phyloP scores from a whole-genome alignment of 1,139 yeast species.

The Hansenula anomala region DNA sequence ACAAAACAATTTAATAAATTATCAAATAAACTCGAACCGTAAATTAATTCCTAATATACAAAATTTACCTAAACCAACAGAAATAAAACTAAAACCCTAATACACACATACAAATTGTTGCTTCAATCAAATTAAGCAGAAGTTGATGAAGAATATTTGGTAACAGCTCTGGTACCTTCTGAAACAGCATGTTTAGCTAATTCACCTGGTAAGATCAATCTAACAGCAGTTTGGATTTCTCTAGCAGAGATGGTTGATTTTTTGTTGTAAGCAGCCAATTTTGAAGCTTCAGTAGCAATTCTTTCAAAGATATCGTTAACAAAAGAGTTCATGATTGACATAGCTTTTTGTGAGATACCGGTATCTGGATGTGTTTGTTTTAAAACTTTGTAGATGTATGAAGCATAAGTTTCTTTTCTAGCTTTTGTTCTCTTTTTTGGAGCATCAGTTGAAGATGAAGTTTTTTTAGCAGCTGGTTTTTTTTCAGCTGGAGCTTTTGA shows the following conservation, averaged over 20 bases:
- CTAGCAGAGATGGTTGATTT: conserved; percentile 98
- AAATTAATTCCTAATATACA: conserved; percentile 24
- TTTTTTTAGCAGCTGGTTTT: conserved; percentile 90
- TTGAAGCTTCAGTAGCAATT: conserved; percentile 97
- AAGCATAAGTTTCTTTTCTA: conserved; percentile 98
- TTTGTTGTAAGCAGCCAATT: conserved; percentile 99
- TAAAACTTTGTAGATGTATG: conserved; percentile 97
- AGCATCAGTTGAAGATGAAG: conserved; percentile 67
- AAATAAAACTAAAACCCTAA: conserved; percentile 23
- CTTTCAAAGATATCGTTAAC: conserved; percentile 96
- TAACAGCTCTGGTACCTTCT: conserved; percentile 99
- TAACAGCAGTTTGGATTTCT: conserved; percentile 99
- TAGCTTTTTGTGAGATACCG: conserved; percentile 99
- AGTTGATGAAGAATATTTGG: conserved; percentile 94
- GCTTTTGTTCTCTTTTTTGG: conserved; percentile 95
- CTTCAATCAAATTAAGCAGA: conserved; percentile 29
- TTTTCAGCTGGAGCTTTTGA: conserved; percentile 99
- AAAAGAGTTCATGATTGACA: conserved; percentile 99
- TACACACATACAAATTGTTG: conserved; percentile 15
- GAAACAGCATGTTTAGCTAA: conserved; percentile 99
- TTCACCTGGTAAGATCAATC: conserved; percentile 99
- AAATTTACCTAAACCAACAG: conserved; percentile 20
- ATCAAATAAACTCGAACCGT: conserved; percentile 18
- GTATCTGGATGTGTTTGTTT: conserved; percentile 99
- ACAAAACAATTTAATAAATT: background rate